These are phyloP conservation scores for Verbena officinalis DNA, from an alignment of 257 asterid species.

Conservation along the genomic window DNA sequence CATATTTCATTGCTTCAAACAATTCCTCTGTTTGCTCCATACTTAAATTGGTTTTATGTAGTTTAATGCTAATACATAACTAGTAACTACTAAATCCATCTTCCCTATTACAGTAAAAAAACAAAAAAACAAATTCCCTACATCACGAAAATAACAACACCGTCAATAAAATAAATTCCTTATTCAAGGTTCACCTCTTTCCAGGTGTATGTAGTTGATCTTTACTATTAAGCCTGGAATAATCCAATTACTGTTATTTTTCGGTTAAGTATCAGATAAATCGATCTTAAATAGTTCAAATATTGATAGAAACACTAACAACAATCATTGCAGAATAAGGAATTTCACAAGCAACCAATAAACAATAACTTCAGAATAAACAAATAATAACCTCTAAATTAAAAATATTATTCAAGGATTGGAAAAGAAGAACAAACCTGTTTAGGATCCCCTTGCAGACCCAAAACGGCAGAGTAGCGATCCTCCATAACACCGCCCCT, in stretches of 20 bases:
- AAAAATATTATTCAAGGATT: background rate
- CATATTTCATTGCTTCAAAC: background rate
- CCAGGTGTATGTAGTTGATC: background rate
- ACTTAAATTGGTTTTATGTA: background rate
- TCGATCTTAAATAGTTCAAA: background rate
- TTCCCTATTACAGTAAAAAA: background rate
- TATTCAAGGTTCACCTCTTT: background rate
- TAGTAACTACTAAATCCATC: background rate
- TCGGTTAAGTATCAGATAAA: constrained; percentile 5
- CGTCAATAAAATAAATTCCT: constrained; percentile 17
- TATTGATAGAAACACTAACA: background rate
- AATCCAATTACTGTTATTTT: background rate
- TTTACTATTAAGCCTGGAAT: background rate
- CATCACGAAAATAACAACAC: no score
- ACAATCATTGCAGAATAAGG: background rate
- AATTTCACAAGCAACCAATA: background rate
- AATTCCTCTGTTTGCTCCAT: background rate
- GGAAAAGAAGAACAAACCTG: constrained; percentile 44
- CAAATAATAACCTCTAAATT: background rate
- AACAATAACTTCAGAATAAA: background rate
- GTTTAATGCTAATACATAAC: background rate
- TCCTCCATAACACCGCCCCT: constrained; percentile 74
- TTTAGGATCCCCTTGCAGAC: constrained; percentile 48
- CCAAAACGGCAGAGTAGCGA: constrained; percentile 58
- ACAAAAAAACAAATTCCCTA: background rate